These are phyloP conservation scores for Smallanthus sonchifolius DNA, from an alignment of 129 eudicot genomes.

Conservation along the genomic window DNA sequence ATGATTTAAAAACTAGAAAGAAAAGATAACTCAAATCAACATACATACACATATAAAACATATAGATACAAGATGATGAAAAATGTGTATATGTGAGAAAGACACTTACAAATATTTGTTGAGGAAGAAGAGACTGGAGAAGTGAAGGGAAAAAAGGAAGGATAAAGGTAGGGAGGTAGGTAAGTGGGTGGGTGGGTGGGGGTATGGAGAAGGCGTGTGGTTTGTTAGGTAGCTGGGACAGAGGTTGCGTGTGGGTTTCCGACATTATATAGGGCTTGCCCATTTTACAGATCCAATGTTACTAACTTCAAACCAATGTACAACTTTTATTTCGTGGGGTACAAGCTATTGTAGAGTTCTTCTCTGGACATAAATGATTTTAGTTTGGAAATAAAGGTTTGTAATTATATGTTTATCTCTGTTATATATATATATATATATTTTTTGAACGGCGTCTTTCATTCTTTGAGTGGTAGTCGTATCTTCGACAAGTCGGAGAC, in stretches of 20 bases:
- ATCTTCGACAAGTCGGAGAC: no score
- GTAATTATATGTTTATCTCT: constrained; percentile 23
- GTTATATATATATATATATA: no score
- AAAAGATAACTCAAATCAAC: neutral
- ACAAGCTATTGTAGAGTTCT: neutral
- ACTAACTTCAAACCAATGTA: neutral
- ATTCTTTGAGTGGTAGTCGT: no score
- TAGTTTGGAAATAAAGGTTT: constrained; percentile 11
- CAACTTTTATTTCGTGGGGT: neutral
- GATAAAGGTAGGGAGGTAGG: constrained; percentile 7
- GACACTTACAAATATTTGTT: constrained; percentile 20
- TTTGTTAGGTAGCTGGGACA: constrained; percentile 38
- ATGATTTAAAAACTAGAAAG: neutral
- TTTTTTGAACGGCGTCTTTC: no score
- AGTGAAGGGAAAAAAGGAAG: neutral
- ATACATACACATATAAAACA: neutral
- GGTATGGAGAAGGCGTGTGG: constrained; percentile 35
- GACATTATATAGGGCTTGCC: constrained; percentile 15
- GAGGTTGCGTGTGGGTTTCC: constrained; percentile 38
- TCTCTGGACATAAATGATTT: neutral
- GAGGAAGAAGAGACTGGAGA: constrained; percentile 32
- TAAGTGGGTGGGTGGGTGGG: neutral
- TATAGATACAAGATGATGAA: constrained; percentile 3
- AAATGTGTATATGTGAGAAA: neutral
- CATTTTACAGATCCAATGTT: neutral